Base-by-base conservation (phyloP, 2,329 filamentous ascomycete genomes). In the Paraconiothyrium sp. region DNA sequence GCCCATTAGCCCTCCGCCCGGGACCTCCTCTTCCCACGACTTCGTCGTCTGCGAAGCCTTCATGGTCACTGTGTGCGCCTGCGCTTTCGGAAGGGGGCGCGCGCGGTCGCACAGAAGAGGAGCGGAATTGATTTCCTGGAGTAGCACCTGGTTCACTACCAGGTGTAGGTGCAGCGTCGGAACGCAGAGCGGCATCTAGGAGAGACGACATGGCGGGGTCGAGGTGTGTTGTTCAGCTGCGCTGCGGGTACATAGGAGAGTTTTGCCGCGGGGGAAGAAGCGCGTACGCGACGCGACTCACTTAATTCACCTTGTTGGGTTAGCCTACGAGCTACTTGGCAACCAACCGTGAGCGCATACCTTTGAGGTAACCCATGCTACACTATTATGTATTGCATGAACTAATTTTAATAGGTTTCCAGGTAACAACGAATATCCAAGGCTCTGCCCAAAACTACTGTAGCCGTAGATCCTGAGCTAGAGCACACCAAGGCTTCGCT, bases 31-130 rank as follows among this genome's bases (percentile, higher is more conserved):
- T 76, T 20, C 85, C 86, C 13, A 88, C 84, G 4, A 89, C 79
- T 66, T 89, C 86, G 69, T 90, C 88, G 68, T 90, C 88, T 34
- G 86, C 82, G 59, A 88, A 87, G 14, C 81, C 84, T 66, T 87
- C 84, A 56, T 82, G 80, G 71, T 90, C 88, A 72, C 88, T 85
- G 62, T 81, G 76, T 56, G 81, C 76, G 65, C 80, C 83, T 14
- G 81, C 82, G 74, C 83, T 85, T 65, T 83, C 81, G 37, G 83
- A 84, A 11, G 83, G 82, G 35, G 82, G 82, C 35, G 83, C 83
- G 59, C 85, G 81, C 27, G 85, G 86, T 59, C 86, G 80, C 41
- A 86, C 86, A 57, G 87, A 89, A 11, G 81, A 83, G 34, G 80
- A 83, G 66, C 72, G 72, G 50, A 78, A 79, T 72, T 80, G 77